Evolutionary conservation across 768 basidiomycete species (phyloP).

Genomic region (Panus rudis): DNA sequence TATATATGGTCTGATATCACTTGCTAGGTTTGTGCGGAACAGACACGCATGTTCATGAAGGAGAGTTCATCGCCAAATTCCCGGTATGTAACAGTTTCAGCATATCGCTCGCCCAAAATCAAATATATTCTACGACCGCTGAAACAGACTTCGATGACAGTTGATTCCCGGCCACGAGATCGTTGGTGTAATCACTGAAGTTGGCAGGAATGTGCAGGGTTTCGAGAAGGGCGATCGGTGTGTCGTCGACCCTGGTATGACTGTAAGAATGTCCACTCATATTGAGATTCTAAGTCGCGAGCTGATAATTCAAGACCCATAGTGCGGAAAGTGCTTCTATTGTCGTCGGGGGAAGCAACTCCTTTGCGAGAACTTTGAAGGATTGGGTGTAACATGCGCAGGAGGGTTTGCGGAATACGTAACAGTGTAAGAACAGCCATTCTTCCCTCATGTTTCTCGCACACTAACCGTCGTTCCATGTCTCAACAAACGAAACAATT

Average conservation of each 20-base stretch:
- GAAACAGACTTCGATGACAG: too few species aligned
- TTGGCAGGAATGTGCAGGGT: conserved; percentile 76
- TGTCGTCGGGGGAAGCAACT: conserved; percentile 77
- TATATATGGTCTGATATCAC: conserved; percentile 1
- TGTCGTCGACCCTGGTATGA: conserved; percentile 74
- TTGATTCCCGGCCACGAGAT: conserved; percentile 73
- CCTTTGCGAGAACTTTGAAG: conserved; percentile 79
- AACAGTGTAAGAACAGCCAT: conserved; percentile 65
- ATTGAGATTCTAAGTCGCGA: neutral
- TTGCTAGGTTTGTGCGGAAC: conserved; percentile 58
- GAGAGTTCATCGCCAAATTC: conserved; percentile 65
- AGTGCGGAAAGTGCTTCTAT: conserved; percentile 85
- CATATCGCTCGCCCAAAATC: too few species aligned
- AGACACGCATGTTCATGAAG: conserved; percentile 54
- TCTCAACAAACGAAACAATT: neutral
- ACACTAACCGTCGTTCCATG: neutral
- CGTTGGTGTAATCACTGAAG: conserved; percentile 64
- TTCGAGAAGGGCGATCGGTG: conserved; percentile 76
- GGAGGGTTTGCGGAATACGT: conserved; percentile 92
- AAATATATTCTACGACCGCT: neutral
- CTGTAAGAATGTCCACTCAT: conserved; percentile 39
- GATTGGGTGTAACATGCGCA: conserved; percentile 72
- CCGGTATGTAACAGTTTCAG: conserved; percentile 37
- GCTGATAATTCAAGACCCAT: neutral
- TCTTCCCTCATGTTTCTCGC: neutral